phyloP scores from a whole-genome alignment of 176 grass and related monocot genomes.

The Aegilops umbellulata region DNA sequence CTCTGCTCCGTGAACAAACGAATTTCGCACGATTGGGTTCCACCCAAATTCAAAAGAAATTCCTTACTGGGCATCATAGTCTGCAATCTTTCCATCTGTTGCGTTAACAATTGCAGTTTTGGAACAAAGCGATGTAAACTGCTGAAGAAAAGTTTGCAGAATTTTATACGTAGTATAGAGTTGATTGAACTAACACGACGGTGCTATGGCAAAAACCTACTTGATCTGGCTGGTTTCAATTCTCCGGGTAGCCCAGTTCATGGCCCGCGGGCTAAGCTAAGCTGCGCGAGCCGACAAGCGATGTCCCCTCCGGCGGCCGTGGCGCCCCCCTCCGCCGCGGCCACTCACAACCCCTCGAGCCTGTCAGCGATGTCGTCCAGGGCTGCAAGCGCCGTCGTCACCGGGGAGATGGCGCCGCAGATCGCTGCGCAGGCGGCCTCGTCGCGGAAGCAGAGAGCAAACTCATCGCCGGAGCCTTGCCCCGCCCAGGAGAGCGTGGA shows the following conservation, averaged over 20 bases:
- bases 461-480: constrained; percentile 2
- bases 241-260: background rate
- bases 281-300: background rate
- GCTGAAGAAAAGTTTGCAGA: background rate
- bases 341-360: constrained; percentile 32
- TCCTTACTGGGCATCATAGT: background rate
- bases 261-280: constrained; percentile 26
- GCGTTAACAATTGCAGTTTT: background rate
- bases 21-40: background rate
- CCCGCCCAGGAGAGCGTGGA: constrained; percentile 33
- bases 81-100: background rate
- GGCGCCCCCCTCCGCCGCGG: background rate
- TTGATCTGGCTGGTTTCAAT: too few species aligned
- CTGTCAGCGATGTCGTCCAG: constrained; percentile 17
- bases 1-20: background rate
- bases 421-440: constrained; percentile 28
- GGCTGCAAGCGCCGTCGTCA: background rate
- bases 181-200: background rate
- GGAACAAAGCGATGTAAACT: background rate
- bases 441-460: constrained; percentile 36
- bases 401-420: constrained; percentile 24
- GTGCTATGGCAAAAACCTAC: background rate
- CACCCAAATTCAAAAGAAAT: background rate
- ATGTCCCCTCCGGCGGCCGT: background rate
- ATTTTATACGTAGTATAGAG: background rate